These are phyloP conservation scores for Magnusiomyces suaveolens DNA, from an alignment of 1,139 yeast genomes.

Conservation along the genomic window DNA sequence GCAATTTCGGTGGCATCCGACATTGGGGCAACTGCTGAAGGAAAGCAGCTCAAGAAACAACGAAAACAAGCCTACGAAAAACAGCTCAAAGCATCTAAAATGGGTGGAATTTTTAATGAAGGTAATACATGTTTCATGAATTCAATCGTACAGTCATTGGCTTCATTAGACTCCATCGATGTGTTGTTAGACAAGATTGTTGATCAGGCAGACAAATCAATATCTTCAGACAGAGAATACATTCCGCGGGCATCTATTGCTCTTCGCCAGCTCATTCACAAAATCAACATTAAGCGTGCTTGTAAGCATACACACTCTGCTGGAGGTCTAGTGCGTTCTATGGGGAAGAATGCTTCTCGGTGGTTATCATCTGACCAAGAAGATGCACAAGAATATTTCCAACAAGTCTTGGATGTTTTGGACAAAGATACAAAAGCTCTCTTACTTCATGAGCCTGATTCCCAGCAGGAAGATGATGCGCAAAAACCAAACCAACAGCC, in stretches of 20 bases:
- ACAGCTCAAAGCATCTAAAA: slow-evolving; percentile 23
- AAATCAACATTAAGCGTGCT: slow-evolving; percentile 30
- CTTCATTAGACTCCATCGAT: slow-evolving; percentile 57
- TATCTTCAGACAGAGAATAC: neutral
- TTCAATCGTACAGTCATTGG: slow-evolving; percentile 73
- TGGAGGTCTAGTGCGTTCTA: slow-evolving; percentile 49
- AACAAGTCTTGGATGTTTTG: slow-evolving; percentile 59
- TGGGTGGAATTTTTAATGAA: slow-evolving; percentile 81
- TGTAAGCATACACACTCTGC: slow-evolving; percentile 49
- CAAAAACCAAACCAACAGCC: slow-evolving; percentile 14
- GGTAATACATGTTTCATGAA: slow-evolving; percentile 95
- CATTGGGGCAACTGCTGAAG: no score
- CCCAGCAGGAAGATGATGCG: slow-evolving; percentile 5
- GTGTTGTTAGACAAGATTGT: slow-evolving; percentile 43
- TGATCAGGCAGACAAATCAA: slow-evolving; percentile 9
- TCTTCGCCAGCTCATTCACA: slow-evolving; percentile 26
- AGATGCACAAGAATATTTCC: slow-evolving; percentile 92
- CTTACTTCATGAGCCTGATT: neutral
- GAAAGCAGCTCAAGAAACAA: slow-evolving; percentile 15
- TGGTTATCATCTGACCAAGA: slow-evolving; percentile 82
- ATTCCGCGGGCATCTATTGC: neutral
- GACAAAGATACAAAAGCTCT: slow-evolving; percentile 46
- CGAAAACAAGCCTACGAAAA: slow-evolving; percentile 42
- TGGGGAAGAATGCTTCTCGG: slow-evolving; percentile 74
- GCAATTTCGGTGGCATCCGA: no score